Conservation (phyloP, 2,329 filamentous ascomycete species). For the Podosphaera xanthii region DNA sequence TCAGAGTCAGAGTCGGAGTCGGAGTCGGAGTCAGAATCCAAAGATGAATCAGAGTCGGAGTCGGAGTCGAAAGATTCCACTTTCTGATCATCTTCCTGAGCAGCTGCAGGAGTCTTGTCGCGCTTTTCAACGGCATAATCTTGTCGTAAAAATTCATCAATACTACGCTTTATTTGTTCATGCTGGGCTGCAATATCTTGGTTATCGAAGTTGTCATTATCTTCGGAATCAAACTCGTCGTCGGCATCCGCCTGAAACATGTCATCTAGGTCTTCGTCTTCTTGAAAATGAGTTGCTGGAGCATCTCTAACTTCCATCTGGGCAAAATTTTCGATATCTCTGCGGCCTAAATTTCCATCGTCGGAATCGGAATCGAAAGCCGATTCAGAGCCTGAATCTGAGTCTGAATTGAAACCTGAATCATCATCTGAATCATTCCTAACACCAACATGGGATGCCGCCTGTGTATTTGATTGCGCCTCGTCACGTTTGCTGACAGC, state of each 20-base stretch:
- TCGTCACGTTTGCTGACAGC: background rate
- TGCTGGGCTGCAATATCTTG: background rate
- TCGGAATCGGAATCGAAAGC: background rate
- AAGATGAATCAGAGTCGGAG: background rate
- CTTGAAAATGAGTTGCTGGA: background rate
- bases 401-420: background rate
- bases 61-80: background rate
- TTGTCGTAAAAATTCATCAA: background rate
- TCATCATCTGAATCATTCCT: background rate
- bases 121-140: background rate
- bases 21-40: background rate
- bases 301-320: background rate
- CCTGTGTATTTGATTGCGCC: background rate
- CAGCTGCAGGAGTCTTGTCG: background rate
- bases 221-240: background rate
- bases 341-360: background rate
- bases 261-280: background rate
- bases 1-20: background rate
- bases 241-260: background rate
- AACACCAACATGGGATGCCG: background rate
- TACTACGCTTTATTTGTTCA: background rate
- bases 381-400: background rate
- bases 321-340: background rate
- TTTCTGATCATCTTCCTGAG: background rate
- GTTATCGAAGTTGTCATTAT: background rate